Evolutionary conservation across 2,329 filamentous ascomycete genomes (phyloP).

Genomic region (Aspergillus brasiliensis): DNA sequence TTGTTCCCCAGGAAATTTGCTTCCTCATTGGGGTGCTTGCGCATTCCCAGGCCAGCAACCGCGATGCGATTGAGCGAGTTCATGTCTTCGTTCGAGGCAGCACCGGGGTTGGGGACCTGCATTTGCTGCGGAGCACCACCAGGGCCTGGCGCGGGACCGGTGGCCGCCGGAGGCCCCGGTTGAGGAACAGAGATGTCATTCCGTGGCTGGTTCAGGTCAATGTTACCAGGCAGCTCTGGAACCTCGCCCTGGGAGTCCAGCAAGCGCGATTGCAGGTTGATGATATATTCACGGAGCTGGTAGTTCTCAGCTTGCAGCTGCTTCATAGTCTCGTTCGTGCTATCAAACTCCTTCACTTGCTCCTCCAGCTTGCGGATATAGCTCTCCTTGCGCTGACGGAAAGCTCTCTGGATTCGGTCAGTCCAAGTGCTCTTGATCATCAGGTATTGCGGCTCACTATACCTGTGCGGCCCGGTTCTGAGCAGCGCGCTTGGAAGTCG

Average conservation of each 20-base stretch:
- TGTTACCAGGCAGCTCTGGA: constrained; percentile 77
- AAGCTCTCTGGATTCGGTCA: constrained; percentile 70
- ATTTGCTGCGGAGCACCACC: constrained; percentile 26
- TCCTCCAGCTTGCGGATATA: constrained; percentile 98
- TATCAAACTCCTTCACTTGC: constrained; percentile 78
- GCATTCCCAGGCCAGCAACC: constrained; percentile 47
- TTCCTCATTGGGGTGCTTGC: constrained; percentile 45
- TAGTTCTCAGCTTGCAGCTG: constrained; percentile 86
- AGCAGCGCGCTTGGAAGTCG: constrained; percentile 91
- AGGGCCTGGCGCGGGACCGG: constrained; percentile 26
- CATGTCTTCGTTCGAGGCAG: constrained; percentile 39
- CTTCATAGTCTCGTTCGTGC: constrained; percentile 77
- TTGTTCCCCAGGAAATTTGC: constrained; percentile 35
- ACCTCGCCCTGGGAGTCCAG: constrained; percentile 82
- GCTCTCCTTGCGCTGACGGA: constrained; percentile 94
- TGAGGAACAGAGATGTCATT: constrained; percentile 37
- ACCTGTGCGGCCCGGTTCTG: constrained; percentile 98
- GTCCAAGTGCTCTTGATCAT: not conserved
- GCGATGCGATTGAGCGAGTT: constrained; percentile 48
- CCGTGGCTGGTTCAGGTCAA: constrained; percentile 67
- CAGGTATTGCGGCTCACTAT: constrained; percentile 37
- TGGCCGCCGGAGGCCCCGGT: constrained; percentile 23
- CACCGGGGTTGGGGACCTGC: constrained; percentile 30
- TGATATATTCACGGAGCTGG: constrained; percentile 86
- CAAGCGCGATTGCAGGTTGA: constrained; percentile 82